Percentiles rank a stretch among this genome's conserved stretches.
These are phyloP conservation scores for Ophiocordyceps camponoti-rufipedis DNA, from an alignment of 2,329 filamentous ascomycete genomes.

Conservation along the genomic window DNA sequence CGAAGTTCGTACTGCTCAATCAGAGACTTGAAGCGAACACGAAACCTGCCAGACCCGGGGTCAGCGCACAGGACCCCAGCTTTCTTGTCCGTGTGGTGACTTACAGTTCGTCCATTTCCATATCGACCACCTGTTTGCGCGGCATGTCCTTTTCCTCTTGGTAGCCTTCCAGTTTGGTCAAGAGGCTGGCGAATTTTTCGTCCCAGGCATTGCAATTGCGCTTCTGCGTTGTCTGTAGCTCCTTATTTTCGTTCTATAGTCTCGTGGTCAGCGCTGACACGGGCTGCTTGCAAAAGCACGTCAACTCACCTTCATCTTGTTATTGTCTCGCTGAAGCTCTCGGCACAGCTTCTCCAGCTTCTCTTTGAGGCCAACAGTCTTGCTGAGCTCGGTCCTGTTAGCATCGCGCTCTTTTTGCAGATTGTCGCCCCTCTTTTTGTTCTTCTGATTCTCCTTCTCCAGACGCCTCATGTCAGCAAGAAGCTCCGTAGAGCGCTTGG, in stretches of 20 bases:
- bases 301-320: conserved; percentile 69
- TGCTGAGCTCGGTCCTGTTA: conserved; percentile 71
- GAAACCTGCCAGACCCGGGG: conserved; percentile 36
- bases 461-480: conserved; percentile 89
- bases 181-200: conserved; percentile 60
- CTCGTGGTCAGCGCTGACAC: conserved; percentile 7
- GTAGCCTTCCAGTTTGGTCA: conserved; percentile 73
- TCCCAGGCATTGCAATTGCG: conserved; percentile 70
- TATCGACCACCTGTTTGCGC: conserved; percentile 61
- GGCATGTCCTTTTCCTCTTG: conserved; percentile 76
- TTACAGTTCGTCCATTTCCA: conserved; percentile 80
- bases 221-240: conserved; percentile 70
- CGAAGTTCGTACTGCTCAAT: conserved; percentile 94
- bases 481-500: conserved; percentile 80
- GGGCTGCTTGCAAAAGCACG: not conserved
- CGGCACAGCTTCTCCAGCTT: conserved; percentile 93
- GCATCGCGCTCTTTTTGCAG: conserved; percentile 94
- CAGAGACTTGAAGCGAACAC: conserved; percentile 79
- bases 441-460: conserved; percentile 85
- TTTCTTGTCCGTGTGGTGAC: conserved; percentile 9
- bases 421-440: conserved; percentile 86
- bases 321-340: conserved; percentile 92
- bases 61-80: conserved; percentile 4
- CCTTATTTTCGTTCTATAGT: conserved; percentile 73
- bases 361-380: conserved; percentile 80